These are phyloP conservation scores for Lecanosticta acicola DNA, from an alignment of 2,329 filamentous ascomycete genomes.

Conservation along the genomic window DNA sequence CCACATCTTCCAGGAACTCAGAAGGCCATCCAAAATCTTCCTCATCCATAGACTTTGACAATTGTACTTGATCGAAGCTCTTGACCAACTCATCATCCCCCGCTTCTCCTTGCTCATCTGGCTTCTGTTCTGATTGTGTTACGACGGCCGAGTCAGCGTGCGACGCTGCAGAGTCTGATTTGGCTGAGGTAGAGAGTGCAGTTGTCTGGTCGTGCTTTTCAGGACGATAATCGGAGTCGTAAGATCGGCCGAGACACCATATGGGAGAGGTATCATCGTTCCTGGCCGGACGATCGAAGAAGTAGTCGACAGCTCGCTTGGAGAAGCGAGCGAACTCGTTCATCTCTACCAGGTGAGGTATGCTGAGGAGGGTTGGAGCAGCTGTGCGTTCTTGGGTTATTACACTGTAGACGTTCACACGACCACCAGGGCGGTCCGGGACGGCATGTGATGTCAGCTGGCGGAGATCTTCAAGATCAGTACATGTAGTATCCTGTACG, in stretches of 20 bases:
- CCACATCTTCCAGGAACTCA: slow-evolving; percentile 84
- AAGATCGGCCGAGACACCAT: slow-evolving; percentile 69
- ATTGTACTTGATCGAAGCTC: slow-evolving; percentile 25
- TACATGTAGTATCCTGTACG: too few species aligned
- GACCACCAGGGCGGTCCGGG: slow-evolving; percentile 3
- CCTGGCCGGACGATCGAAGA: slow-evolving; percentile 84
- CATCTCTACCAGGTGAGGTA: slow-evolving; percentile 39
- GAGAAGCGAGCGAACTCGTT: slow-evolving; percentile 68
- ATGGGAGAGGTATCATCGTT: slow-evolving; percentile 73
- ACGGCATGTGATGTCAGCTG: slow-evolving; percentile 14
- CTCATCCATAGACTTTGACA: slow-evolving; percentile 29
- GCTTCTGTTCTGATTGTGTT: slow-evolving; percentile 16
- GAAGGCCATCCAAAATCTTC: slow-evolving; percentile 65
- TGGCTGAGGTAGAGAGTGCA: slow-evolving; percentile 27
- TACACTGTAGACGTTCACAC: slow-evolving; percentile 9
- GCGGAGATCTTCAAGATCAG: neutral
- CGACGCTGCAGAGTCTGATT: slow-evolving; percentile 28
- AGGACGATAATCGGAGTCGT: slow-evolving; percentile 38
- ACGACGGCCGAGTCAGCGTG: slow-evolving; percentile 32
- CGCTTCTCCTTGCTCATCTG: slow-evolving; percentile 13
- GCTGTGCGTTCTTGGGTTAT: neutral
- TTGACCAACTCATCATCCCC: slow-evolving; percentile 24
- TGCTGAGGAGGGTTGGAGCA: neutral
- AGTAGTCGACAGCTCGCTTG: slow-evolving; percentile 79
- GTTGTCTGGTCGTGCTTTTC: slow-evolving; percentile 13